A percentile compares a stretch with the other conserved stretches of the same genome.
Conservation (phyloP, 768 basidiomycete genomes). For the Strobilomyces confusus region DNA sequence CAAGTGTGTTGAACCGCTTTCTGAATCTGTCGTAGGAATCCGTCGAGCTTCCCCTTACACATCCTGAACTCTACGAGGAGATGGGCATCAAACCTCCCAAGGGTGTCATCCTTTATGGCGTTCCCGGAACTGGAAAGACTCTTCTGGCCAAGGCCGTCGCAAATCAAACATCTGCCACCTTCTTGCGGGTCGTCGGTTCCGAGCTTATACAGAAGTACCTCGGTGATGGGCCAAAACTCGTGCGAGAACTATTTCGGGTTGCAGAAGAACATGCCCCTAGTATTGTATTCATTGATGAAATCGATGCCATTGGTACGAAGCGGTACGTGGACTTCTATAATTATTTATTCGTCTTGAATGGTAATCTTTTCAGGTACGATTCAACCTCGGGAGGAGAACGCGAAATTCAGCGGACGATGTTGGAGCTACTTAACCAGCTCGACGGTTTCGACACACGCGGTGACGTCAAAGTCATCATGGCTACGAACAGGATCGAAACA, state of each 20-base stretch:
- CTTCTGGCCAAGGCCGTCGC: slow-evolving; percentile 96
- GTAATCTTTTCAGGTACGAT: slow-evolving; percentile 65
- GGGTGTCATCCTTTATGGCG: slow-evolving; percentile 98
- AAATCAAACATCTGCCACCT: slow-evolving; percentile 97
- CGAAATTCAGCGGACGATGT: slow-evolving; percentile 98
- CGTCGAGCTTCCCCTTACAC: slow-evolving; percentile 94
- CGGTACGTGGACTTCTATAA: slow-evolving; percentile 49
- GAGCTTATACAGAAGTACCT: slow-evolving; percentile 99
- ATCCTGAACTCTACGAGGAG: slow-evolving; percentile 98
- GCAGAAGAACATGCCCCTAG: slow-evolving; percentile 98
- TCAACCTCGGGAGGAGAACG: slow-evolving; percentile 98
- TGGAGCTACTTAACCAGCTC: slow-evolving; percentile 96
- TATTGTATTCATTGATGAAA: slow-evolving; percentile 99
- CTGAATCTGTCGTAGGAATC: slow-evolving; percentile 64
- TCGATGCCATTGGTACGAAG: slow-evolving; percentile 97
- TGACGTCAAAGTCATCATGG: slow-evolving; percentile 99
- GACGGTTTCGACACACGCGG: slow-evolving; percentile 99
- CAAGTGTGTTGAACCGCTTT: not conserved
- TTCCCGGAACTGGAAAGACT: slow-evolving; percentile 98
- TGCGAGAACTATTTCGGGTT: slow-evolving; percentile 93
- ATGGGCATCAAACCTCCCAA: slow-evolving; percentile 99
- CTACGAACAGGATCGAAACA: slow-evolving; percentile 96
- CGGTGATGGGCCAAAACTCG: slow-evolving; percentile 97
- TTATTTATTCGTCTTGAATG: slow-evolving; percentile 4
- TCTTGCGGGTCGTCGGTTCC: slow-evolving; percentile 94